Conservation (phyloP, 768 basidiomycete genomes). For the Amanita polypyramis region DNA sequence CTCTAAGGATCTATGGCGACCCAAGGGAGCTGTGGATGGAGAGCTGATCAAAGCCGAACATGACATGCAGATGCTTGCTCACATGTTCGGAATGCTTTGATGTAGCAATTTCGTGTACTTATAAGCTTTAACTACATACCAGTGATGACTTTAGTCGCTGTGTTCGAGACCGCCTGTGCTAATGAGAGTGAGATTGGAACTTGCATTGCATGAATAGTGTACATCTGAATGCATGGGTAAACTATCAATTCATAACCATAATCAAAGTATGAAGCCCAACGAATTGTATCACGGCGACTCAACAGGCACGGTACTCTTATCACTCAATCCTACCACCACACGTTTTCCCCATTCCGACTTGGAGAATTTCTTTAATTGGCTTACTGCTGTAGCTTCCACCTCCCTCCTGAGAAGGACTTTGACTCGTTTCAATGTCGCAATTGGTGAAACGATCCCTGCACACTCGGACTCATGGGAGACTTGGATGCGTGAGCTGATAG, state of each 20-base stretch:
- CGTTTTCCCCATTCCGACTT: background rate
- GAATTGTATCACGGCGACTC: background rate
- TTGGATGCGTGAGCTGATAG: background rate
- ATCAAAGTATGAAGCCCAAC: no score
- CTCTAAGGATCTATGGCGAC: constrained; percentile 10
- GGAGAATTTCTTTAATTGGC: background rate
- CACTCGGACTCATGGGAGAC: background rate
- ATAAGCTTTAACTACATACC: no score
- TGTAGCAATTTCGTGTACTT: no score
- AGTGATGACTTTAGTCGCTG: no score
- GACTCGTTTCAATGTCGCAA: background rate
- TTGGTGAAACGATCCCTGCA: background rate
- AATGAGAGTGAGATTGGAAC: no score
- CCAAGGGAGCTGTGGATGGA: constrained; percentile 12
- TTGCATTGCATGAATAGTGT: no score
- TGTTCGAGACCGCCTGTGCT: no score
- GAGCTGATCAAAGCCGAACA: constrained; percentile 14
- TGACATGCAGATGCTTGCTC: constrained; percentile 16
- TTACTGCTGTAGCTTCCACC: background rate
- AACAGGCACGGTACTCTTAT: background rate
- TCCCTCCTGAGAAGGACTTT: background rate
- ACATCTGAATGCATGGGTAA: no score
- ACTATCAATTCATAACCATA: no score
- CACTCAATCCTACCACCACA: background rate
- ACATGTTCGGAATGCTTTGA: constrained; percentile 6